Evolutionary conservation across 495 filamentous ascomycete genomes (phyloP), one percentile per base, ranked within the genome.

Genomic region (Penicillium argentinense): DNA sequence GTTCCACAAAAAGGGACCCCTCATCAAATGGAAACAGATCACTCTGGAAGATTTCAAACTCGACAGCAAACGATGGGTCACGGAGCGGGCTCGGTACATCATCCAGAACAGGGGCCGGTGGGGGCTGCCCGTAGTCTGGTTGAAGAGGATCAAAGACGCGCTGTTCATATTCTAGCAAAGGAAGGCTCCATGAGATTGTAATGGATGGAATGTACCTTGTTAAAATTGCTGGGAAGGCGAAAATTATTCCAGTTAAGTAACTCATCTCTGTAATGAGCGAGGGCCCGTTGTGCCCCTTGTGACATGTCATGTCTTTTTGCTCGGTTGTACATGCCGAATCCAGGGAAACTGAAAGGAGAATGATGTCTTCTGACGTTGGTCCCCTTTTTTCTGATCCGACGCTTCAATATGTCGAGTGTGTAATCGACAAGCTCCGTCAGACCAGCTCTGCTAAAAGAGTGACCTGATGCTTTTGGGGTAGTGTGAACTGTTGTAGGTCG

Each of bases 281-380:
- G 27, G 7, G 57, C 54, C 14, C 54, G 54, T 16, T 50, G 56
- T 5, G 56, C 60, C 9, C 57, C 57, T 17, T 61, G 45, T 5
- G 44, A 44, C 53, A 63, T 56, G 25, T n/a, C n/a, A 23, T 36
- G 2, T 41, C 37, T 5, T 57, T 40, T 47, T 53, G 53, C 27
- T 50, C 29, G 6, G 53, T 45, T 0, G 45, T 12, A 1, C 59
- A 57, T 9, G 53, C 53, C 0, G 54, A 57, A 19, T 63, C 57
- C 2, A 63, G 42, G n/a, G 57, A 54, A 3, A 57, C 53, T 4
- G 60, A 25, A 9, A 66, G 51, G 0, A 66, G 48, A 9, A 66
- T 42, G 6, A 66, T 27, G 14, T 66, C 55, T 30, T 66, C n/a
- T 66, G 7, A 63, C n/a, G 18, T 56, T 63, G 39, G 40, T 57